A percentile compares a stretch with the other conserved stretches of the same genome.
These are phyloP conservation scores for Neonectria hederae DNA, from an alignment of 2,329 filamentous ascomycete genomes.

Conservation along the genomic window DNA sequence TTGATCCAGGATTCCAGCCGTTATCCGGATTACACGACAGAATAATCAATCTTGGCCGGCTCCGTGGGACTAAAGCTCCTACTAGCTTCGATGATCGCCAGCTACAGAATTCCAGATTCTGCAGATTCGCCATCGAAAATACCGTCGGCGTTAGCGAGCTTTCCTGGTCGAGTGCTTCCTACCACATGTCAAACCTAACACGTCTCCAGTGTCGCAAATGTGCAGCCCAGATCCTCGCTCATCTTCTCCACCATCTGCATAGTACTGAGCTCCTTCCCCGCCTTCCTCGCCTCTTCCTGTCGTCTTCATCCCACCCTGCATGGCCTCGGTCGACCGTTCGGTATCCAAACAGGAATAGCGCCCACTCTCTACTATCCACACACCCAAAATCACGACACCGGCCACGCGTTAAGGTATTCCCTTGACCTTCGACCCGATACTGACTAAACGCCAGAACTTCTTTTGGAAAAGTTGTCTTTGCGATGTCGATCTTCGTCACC, in stretches of 20 bases:
- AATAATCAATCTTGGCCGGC: no score
- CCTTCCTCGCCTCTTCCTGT: background rate
- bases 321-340: conserved; percentile 17
- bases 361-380: background rate
- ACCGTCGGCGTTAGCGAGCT: background rate
- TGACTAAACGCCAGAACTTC: conserved; percentile 2
- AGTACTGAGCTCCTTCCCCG: background rate
- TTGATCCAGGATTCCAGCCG: no score
- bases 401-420: background rate
- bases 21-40: no score
- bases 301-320: no score
- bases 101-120: no score
- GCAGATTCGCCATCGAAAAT: no score
- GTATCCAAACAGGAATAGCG: conserved; percentile 25
- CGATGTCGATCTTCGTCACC: conserved; percentile 16
- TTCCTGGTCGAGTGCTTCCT: background rate
- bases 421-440: background rate
- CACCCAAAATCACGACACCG: background rate
- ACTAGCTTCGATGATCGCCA: no score
- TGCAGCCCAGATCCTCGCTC: background rate
- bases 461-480: background rate
- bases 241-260: no score
- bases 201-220: background rate
- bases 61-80: no score
- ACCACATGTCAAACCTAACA: background rate